A percentile compares a stretch with the other conserved stretches of the same genome.
phyloP scores from a whole-genome alignment of 2,329 filamentous ascomycete species.

The Fusarium secorum region DNA sequence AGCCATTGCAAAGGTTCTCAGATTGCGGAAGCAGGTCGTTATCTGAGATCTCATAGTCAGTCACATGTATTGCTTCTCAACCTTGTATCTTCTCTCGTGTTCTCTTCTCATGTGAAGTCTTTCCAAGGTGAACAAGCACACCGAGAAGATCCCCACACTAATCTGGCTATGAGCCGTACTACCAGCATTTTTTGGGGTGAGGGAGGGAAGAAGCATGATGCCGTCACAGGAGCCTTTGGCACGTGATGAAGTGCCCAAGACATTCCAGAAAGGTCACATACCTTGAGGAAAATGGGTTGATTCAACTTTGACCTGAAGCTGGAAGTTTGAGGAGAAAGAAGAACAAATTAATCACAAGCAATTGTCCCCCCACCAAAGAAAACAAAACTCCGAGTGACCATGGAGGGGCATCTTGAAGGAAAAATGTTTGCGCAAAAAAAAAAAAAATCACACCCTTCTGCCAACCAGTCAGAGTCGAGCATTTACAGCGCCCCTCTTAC shows the following conservation, averaged over 20 bases:
- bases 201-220: constrained; percentile 1
- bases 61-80: constrained; percentile 13
- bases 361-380: constrained; percentile 31
- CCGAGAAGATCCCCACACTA: constrained; percentile 35
- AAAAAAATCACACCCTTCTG: constrained; percentile 35
- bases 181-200: constrained; percentile 10
- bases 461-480: constrained; percentile 28
- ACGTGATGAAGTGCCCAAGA: constrained; percentile 18
- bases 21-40: constrained; percentile 3
- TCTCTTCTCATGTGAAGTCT: background rate
- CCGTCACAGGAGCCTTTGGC: constrained; percentile 7
- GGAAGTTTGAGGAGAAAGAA: constrained; percentile 23
- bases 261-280: constrained; percentile 9
- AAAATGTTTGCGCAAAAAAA: constrained; percentile 30
- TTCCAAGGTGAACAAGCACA: constrained; percentile 20
- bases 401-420: constrained; percentile 38
- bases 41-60: constrained; percentile 21
- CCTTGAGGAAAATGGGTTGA: constrained; percentile 12
- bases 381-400: constrained; percentile 25
- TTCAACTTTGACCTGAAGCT: constrained; percentile 23
- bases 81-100: background rate
- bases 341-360: constrained; percentile 17
- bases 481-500: constrained; percentile 46
- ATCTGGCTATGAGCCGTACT: constrained; percentile 23
- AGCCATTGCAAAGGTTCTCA: constrained; percentile 40